phyloP scores from a whole-genome alignment of 1,284 basidiomycete genomes.

The Afroboletus lepidellus region DNA sequence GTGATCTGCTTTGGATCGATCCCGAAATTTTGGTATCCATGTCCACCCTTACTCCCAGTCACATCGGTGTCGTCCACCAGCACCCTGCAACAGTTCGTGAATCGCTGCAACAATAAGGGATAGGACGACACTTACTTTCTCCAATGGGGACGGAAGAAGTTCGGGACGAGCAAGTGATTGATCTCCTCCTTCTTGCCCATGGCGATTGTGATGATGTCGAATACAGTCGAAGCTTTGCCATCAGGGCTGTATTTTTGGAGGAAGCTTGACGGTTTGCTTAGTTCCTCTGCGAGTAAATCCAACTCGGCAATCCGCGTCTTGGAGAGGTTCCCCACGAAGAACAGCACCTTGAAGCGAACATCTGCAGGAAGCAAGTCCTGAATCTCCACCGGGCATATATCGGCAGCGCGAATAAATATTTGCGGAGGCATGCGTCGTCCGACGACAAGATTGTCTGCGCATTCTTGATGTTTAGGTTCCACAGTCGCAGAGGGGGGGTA shows the following conservation, averaged over 20 bases:
- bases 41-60: not conserved
- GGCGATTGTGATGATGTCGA: constrained; percentile 56
- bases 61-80: not conserved
- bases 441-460: not conserved
- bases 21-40: not conserved
- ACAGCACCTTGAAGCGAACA: not conserved
- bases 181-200: constrained; percentile 47
- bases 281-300: not conserved
- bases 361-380: not conserved
- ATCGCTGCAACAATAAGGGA: not conserved
- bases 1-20: not conserved
- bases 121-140: constrained; percentile 46
- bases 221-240: constrained; percentile 16
- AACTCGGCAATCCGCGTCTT: not conserved
- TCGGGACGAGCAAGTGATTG: constrained; percentile 47
- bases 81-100: not conserved
- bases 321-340: too few relatives aligned
- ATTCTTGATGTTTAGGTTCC: not conserved
- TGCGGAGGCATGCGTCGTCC: too few relatives aligned
- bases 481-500: not conserved
- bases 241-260: too few relatives aligned
- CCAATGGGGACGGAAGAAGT: too few relatives aligned
- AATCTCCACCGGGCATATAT: not conserved
- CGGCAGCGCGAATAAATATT: not conserved
- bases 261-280: too few relatives aligned